Evolutionary conservation across 139 green algal species (phyloP).

Genomic region (Choricystis sp.): DNA sequence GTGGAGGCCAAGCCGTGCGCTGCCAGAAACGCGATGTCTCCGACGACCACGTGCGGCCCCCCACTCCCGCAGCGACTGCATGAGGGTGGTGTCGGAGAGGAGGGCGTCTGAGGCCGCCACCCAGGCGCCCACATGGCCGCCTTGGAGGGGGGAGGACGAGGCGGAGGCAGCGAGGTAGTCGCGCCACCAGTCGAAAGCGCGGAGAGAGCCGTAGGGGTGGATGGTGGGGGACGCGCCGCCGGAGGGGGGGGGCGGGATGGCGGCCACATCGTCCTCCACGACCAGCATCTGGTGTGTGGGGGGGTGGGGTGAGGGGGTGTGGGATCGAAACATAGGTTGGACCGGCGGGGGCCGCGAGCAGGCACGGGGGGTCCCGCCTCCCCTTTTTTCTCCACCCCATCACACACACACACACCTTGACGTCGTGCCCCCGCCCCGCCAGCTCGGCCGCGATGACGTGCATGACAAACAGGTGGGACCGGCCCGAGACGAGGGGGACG

Average conservation of each 20-base stretch:
- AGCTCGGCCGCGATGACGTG: neutral
- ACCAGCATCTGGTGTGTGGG: neutral
- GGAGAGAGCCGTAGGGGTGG: neutral
- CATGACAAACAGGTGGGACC: neutral
- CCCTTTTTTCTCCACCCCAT: neutral
- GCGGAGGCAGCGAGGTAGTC: neutral
- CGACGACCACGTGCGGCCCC: neutral
- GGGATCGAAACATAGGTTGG: too few species aligned
- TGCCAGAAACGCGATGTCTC: neutral
- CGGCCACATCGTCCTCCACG: neutral
- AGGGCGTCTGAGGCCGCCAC: neutral
- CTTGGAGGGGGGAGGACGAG: neutral
- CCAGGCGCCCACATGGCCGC: neutral
- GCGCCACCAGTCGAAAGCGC: neutral
- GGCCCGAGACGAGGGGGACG: neutral
- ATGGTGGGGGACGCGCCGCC: neutral
- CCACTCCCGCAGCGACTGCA: neutral
- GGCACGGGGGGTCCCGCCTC: too few species aligned
- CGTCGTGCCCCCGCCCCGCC: neutral
- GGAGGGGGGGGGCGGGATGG: too few species aligned
- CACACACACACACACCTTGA: neutral
- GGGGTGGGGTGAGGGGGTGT: too few species aligned
- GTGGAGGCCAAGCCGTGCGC: neutral
- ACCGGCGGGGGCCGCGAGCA: too few species aligned
- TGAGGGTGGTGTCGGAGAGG: neutral